Base-by-base conservation (phyloP, 306 rosid genomes). In the Dalbergia cultrata region DNA sequence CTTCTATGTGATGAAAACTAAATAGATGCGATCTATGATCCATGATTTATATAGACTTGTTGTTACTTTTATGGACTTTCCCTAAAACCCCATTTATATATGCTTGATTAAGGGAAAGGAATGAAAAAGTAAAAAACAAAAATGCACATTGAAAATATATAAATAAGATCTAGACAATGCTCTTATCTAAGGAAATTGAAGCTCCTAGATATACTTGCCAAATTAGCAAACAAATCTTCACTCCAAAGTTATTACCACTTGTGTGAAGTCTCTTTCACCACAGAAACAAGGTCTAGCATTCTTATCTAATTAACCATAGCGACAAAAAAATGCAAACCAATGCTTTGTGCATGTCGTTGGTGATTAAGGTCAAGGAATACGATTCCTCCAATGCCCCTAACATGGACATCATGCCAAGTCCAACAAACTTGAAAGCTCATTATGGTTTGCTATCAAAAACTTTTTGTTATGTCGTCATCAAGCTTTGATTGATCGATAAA, bases 321-420 rank as follows among this genome's bases (percentile, higher is more conserved):
- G 9, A 72, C 19, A 44, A 56, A 67, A 62, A 72, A 74, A 47
- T 11, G 57, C 33, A 13, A 79, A 75, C 41, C 26, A 62, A 63
- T 63, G 62, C 0, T 79, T 75, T 82, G 77, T 81, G 74, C 16
- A 75, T 35, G 82, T 79, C 85, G 21, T 75, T 79, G 66, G 6
- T 77, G 85, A 77, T 85, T 67, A 81, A 54, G 37, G n/a, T 44
- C 62, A 67, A 59, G 44, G 67, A 77, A 53, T 41, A 43, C 88
- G 88, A 73, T 85, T 81, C 57, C 70, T 49, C 74, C 86, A 79
- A 86, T 74, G 86, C 67, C 33, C 84, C 81, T 84, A 78, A 74
- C 34, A 67, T 50, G 50, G 7, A 47, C 73, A 81, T 56, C 72
- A 63, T 70, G 80, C 75, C 70, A 63, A 64, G 39, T 52, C 19